Base-by-base conservation (phyloP, 352 stramenopile genomes). In the Phytophthora nicotianae region DNA sequence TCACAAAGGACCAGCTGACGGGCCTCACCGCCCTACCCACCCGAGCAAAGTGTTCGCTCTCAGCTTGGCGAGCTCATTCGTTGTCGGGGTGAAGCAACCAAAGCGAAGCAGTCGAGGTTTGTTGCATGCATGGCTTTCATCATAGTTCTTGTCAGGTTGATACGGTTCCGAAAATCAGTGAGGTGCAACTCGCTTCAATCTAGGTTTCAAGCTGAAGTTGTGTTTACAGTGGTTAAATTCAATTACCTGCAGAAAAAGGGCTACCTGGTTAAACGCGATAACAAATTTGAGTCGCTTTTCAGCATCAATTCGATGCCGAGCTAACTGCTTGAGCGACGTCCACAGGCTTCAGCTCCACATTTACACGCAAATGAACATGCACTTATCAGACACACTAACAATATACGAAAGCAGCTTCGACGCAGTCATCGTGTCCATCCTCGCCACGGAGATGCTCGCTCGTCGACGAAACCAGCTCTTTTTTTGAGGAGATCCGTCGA, bases 391-490 rank as follows among this genome's bases (percentile, higher is more conserved):
- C 7, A 29, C 24, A 29, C 35, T 41, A 41, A 2, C 14, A 16
- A 11, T 14, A 26, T 37, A 29, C 24, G 52, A 37, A 60, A 51
- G 50, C 23, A 43, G 20, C 16, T 20, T 14, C 27, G 50, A 17
- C 35, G 54, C 47, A 35, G 50, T 62, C 54, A 21, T 2, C 19
- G 23, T 5, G 32, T 19, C 29, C 54, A 62, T 62, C 33, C 10
- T 17, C 5, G 17, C 2, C 2, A 14, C 14, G 23, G 19, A 40
- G 50, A 62, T 61, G 50, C 42, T 24, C 43, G 3, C n/a, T 57
- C 37, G 57, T 52, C 57, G 58, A 67, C 46, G 37, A 62, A 67
- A 55, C 50, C 58, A 57, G 58, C 58, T 62, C 58, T 62, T 55
- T 49, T 17, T 4, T 20, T 41, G 11, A 11, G 13, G 21, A 13